Percentiles rank a stretch among this genome's conserved stretches.
Conservation (phyloP, 2,329 filamentous ascomycete species). For the Mycosphaerelloides madeirae region DNA sequence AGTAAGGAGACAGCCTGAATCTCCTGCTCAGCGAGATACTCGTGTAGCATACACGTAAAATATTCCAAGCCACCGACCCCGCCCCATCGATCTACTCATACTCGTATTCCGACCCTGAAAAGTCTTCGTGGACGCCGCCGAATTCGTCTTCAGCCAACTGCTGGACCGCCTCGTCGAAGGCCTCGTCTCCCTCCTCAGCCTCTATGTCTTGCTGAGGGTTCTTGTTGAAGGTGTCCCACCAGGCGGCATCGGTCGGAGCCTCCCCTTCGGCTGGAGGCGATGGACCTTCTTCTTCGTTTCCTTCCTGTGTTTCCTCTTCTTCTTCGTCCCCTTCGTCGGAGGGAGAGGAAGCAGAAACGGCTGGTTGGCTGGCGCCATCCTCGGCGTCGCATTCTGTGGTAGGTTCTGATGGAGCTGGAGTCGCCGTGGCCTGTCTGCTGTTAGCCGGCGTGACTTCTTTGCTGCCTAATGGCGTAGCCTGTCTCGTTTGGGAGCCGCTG, state of each 20-base stretch:
- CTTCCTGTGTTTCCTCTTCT: conserved; percentile 61
- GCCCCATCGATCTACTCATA: too few relatives aligned
- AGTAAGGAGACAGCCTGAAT: too few relatives aligned
- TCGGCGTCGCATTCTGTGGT: not conserved
- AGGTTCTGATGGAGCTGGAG: conserved; percentile 2
- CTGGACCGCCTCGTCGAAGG: conserved; percentile 22
- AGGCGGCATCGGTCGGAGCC: too few relatives aligned
- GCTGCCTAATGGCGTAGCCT: not conserved
- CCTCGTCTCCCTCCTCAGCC: conserved; percentile 36
- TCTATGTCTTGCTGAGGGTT: conserved; percentile 42
- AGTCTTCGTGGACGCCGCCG: not conserved
- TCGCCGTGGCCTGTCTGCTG: not conserved
- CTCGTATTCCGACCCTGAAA: not conserved
- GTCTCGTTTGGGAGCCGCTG: conserved; percentile 6
- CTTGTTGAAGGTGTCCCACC: conserved; percentile 42
- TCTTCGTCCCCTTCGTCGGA: conserved; percentile 54
- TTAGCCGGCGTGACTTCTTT: conserved; percentile 1
- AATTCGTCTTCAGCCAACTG: not conserved
- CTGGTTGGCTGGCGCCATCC: conserved; percentile 1
- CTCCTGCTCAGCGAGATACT: too few relatives aligned
- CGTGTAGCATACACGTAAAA: too few relatives aligned
- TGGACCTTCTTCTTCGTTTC: conserved; percentile 43
- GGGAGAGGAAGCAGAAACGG: conserved; percentile 14
- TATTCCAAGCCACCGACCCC: too few relatives aligned
- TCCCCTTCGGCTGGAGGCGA: conserved; percentile 45